Evolutionary conservation across 2,329 filamentous ascomycete genomes (phyloP).

Genomic region (Zopfia rhizophila): DNA sequence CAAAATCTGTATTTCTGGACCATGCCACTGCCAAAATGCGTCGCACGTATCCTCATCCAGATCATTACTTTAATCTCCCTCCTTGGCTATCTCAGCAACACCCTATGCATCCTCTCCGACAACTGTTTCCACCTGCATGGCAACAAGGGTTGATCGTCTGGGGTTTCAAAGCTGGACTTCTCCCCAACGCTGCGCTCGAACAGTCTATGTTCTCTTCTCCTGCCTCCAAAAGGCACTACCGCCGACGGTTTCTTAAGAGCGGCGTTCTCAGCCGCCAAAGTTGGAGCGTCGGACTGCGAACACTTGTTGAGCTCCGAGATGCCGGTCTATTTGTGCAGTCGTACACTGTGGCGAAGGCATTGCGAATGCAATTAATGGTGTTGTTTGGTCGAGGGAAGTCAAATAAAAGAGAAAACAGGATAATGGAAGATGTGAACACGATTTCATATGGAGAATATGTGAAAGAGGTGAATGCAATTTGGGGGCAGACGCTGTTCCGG

Average conservation of each 20-base stretch:
- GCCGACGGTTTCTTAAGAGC: conserved; percentile 28
- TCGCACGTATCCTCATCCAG: conserved; percentile 20
- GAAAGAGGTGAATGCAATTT: conserved; percentile 38
- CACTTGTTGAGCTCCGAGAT: conserved; percentile 41
- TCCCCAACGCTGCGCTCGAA: conserved; percentile 35
- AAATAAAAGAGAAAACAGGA: conserved; percentile 33
- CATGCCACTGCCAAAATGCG: conserved; percentile 31
- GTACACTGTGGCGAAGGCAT: conserved; percentile 36
- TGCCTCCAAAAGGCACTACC: conserved; percentile 38
- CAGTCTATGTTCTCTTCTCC: conserved; percentile 31
- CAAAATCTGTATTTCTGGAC: conserved; percentile 34
- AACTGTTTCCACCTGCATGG: conserved; percentile 35
- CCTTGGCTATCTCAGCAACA: conserved; percentile 13
- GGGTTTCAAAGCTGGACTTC: conserved; percentile 44
- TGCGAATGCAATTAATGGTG: conserved; percentile 40
- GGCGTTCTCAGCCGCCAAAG: conserved; percentile 27
- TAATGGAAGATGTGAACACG: conserved; percentile 34
- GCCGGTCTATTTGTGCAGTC: conserved; percentile 37
- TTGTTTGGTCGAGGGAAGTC: conserved; percentile 41
- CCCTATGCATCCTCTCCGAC: conserved; percentile 37
- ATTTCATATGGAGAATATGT: conserved; percentile 36
- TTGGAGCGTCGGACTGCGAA: conserved; percentile 43
- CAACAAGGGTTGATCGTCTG: conserved; percentile 45
- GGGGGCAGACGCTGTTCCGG: conserved; percentile 28
- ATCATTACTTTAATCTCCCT: conserved; percentile 31